Evolutionary conservation across 371 early-diverging fungal species (phyloP).

Genomic region (Dinochytrium kinnereticum): DNA sequence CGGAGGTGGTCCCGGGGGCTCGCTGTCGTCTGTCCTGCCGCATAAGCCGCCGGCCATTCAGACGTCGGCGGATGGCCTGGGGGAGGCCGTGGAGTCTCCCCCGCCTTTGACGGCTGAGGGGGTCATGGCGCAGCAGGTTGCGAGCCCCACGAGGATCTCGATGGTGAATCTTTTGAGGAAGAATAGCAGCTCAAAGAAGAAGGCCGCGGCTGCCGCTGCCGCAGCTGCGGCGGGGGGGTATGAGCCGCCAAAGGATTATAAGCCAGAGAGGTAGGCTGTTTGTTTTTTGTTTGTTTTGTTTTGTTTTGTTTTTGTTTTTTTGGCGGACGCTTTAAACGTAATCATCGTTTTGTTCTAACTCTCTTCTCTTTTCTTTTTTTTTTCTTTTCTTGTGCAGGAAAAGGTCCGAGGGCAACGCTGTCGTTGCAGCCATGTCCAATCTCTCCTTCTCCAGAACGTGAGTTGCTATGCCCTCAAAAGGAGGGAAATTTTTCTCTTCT

Average conservation of each 20-base stretch:
- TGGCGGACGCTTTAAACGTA: no score
- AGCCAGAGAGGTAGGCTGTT: conserved; percentile 3
- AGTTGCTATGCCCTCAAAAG: neutral
- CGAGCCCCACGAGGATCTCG: neutral
- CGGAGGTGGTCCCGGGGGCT: conserved; percentile 2
- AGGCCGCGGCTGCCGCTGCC: conserved; percentile 1
- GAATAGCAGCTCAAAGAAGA: neutral
- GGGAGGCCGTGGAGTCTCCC: neutral
- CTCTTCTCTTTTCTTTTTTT: neutral
- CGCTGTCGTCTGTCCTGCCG: neutral
- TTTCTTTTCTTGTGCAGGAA: conserved; percentile 11
- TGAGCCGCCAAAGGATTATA: conserved; percentile 14
- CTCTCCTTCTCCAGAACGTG: conserved; percentile 5
- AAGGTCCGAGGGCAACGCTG: conserved; percentile 12
- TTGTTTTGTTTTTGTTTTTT: no score
- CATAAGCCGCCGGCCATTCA: neutral
- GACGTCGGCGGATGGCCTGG: neutral
- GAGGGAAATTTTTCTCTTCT: neutral
- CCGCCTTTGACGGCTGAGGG: neutral
- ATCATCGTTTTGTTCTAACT: no score
- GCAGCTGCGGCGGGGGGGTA: neutral
- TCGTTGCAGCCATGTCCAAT: conserved; percentile 15
- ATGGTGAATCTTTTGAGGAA: conserved; percentile 7
- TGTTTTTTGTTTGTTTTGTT: no score
- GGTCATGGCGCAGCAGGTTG: neutral